Evolutionary conservation across 805 yeast species (phyloP).

Genomic region (Saccharomycopsis sp.): DNA sequence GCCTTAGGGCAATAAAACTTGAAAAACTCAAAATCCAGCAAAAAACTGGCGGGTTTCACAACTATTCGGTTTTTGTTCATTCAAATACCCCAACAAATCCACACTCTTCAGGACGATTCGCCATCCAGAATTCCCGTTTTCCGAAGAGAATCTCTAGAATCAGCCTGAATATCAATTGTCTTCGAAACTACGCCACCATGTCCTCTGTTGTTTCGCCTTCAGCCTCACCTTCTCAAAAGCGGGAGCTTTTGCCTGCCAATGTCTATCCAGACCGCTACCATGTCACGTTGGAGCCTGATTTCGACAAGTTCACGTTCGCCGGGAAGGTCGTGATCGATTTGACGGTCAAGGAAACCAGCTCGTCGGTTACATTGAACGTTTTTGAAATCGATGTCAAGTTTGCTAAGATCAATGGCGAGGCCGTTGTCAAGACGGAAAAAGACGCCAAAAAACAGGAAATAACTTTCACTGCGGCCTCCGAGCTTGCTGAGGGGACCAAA

Average conservation of each 20-base stretch:
- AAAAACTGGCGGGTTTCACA: background rate
- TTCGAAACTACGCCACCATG: background rate
- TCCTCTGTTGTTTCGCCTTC: background rate
- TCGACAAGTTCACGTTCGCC: conserved; percentile 50
- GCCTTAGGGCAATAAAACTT: too few relatives aligned
- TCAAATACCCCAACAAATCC: background rate
- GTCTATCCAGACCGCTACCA: conserved; percentile 74
- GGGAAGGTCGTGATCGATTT: conserved; percentile 53
- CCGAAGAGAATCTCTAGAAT: background rate
- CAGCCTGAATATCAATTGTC: too few relatives aligned
- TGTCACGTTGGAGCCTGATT: conserved; percentile 56
- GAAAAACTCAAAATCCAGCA: background rate
- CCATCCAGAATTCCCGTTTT: too few relatives aligned
- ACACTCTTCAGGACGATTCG: background rate
- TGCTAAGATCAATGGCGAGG: conserved; percentile 35
- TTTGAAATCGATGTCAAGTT: conserved; percentile 57
- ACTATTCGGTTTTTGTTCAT: background rate
- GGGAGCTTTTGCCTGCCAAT: conserved; percentile 50
- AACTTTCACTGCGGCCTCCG: conserved; percentile 48
- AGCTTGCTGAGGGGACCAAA: conserved; percentile 32
- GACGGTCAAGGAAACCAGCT: conserved; percentile 41
- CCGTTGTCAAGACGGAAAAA: conserved; percentile 37
- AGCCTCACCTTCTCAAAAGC: conserved; percentile 26
- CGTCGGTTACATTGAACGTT: conserved; percentile 49
- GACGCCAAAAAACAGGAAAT: conserved; percentile 57